phyloP scores from a whole-genome alignment of 192 early-diverging fungal species.

The Chytriomyces sp. region DNA sequence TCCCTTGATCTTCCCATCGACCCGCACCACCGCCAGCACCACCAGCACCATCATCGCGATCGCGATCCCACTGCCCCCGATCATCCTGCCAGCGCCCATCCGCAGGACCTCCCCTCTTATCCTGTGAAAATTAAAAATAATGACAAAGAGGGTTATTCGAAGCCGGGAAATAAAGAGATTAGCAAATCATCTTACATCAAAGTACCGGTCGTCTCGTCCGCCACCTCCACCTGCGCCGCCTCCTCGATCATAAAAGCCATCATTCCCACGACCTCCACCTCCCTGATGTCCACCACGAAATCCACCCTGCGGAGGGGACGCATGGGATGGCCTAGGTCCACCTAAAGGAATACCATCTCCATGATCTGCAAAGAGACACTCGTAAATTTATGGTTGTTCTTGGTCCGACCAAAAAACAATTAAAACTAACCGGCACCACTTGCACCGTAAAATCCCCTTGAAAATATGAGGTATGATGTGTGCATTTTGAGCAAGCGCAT shows the following conservation, averaged over 20 bases:
- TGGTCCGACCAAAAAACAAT: no score
- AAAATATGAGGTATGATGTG: neutral
- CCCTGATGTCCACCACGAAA: conserved; percentile 5
- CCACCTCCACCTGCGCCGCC: neutral
- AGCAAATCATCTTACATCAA: neutral
- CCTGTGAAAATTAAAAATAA: neutral
- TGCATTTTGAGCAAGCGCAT: neutral
- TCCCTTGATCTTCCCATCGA: neutral
- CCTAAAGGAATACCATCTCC: neutral
- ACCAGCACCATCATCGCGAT: conserved; percentile 3
- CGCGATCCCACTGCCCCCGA: conserved; percentile 2
- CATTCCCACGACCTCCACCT: conserved; percentile 11
- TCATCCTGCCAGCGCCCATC: neutral
- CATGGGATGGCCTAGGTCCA: neutral
- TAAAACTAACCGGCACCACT: neutral
- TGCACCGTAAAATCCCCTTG: neutral
- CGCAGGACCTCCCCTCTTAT: neutral
- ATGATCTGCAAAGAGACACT: neutral
- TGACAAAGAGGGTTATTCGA: neutral
- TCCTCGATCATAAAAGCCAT: conserved; percentile 15
- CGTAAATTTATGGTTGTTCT: no score
- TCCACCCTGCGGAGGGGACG: conserved; percentile 3
- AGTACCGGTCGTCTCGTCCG: conserved; percentile 3
- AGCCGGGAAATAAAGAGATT: neutral
- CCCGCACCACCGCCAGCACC: neutral